Evolutionary conservation across 2,329 filamentous ascomycete species (phyloP), one percentile per base, ranked within the genome.

Genomic region (Rhynchosporium agropyri): DNA sequence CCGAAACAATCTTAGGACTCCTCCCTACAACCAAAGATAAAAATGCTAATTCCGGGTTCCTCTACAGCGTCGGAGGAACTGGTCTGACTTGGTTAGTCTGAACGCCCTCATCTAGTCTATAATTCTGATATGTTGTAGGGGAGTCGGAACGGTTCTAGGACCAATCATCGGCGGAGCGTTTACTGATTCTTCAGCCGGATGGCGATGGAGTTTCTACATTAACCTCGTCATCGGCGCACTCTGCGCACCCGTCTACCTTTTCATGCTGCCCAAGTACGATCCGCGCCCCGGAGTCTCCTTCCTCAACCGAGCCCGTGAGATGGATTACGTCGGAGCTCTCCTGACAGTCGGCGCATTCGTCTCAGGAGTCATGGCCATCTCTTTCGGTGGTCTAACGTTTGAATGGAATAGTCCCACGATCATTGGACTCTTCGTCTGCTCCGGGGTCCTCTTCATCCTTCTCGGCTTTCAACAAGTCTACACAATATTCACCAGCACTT

Each of bases 131-230:
- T 4, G 2, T 7, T 12, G 5, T 20, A 58, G 4, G 75, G 51
- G 51, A 13, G 33, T 54, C 10, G 51, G 51, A 4, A 54, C 51
- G 2, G 51, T 81, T 4, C 69, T 83, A 1, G 81, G 81, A 0
- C 81, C 80, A 0, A 73, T 83, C 10, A 71, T 82, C 12, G 80
- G 80, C 15, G 80, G 80, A 20, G 78, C 76, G 0, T 81, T 83
- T 48, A 74, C 74, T 5, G 76, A 78, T 29, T 76, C 71, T 6
- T 63, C 73, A 0, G 79, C 76, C 0, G 77, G 75, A 0, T 83
- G 80, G 81, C 65, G 81, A 49, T 81, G 77, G 77, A 74, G 74
- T 0, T 82, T 82, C 62, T 87, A 87, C 68, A 80, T 63, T 15
- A 63, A 63, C 67, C 75, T 86, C 0, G 73, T 81, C 53, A 77